These are phyloP conservation scores for Didymellaceae sp. DNA, from an alignment of 2,329 filamentous ascomycete genomes.

Conservation along the genomic window DNA sequence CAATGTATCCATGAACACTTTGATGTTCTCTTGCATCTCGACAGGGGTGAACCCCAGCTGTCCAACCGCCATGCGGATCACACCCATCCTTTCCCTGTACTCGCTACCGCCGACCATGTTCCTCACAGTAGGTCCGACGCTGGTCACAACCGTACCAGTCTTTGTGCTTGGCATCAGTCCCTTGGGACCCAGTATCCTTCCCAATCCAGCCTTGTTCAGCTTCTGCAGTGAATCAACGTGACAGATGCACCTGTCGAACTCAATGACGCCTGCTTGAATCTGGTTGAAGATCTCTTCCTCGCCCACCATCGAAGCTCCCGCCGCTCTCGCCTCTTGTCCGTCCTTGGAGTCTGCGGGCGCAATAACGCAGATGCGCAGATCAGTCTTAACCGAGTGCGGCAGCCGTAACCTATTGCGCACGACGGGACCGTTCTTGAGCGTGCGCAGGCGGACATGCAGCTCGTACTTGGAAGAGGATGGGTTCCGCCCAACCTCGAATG, in stretches of 20 bases:
- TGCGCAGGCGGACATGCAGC: slow-evolving; percentile 80
- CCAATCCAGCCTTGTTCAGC: slow-evolving; percentile 81
- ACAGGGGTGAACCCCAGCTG: slow-evolving; percentile 89
- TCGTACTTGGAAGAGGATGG: slow-evolving; percentile 85
- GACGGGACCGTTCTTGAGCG: slow-evolving; percentile 83
- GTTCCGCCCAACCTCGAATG: slow-evolving; percentile 85
- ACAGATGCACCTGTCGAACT: slow-evolving; percentile 89
- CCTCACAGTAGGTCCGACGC: slow-evolving; percentile 75
- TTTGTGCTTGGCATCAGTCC: slow-evolving; percentile 93
- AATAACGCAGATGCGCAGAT: slow-evolving; percentile 88
- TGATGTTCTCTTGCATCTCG: slow-evolving; percentile 84
- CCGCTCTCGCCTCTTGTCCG: slow-evolving; percentile 74
- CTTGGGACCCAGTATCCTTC: slow-evolving; percentile 81
- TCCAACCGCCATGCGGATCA: slow-evolving; percentile 87
- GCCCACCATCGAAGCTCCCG: slow-evolving; percentile 83
- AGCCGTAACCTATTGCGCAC: slow-evolving; percentile 87
- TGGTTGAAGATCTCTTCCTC: slow-evolving; percentile 84
- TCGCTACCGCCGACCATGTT: slow-evolving; percentile 84
- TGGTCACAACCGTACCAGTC: slow-evolving; percentile 84
- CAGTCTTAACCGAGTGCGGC: slow-evolving; percentile 87
- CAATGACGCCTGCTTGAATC: slow-evolving; percentile 76
- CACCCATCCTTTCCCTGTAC: slow-evolving; percentile 85
- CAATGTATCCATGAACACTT: slow-evolving; percentile 74
- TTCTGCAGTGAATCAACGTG: slow-evolving; percentile 79
- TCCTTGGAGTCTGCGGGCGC: slow-evolving; percentile 80